Conservation (phyloP, 768 basidiomycete genomes). For the Clavaria fumosa region DNA sequence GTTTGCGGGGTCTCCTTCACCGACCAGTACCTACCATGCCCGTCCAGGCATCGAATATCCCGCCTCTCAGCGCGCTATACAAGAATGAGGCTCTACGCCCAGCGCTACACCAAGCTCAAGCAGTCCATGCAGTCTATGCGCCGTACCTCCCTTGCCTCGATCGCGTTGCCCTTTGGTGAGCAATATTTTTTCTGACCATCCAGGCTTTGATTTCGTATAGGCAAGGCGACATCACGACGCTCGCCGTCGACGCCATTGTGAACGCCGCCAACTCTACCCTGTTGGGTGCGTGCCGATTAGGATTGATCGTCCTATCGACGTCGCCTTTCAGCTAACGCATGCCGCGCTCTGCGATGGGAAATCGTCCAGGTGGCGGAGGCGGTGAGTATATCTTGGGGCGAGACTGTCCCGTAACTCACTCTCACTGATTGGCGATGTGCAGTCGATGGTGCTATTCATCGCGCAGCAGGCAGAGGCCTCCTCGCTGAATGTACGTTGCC, state of each 20-base stretch:
- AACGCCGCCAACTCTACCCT: slow-evolving; percentile 70
- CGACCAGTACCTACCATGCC: no score
- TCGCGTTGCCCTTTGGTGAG: slow-evolving; percentile 56
- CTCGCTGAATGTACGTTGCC: slow-evolving; percentile 47
- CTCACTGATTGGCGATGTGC: slow-evolving; percentile 1
- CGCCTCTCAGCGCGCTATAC: slow-evolving; percentile 42
- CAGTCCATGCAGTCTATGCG: no score
- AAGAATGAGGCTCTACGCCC: slow-evolving; percentile 24
- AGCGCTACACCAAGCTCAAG: no score
- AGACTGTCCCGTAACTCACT: background rate
- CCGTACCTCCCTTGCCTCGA: slow-evolving; percentile 31
- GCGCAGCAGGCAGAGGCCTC: slow-evolving; percentile 51
- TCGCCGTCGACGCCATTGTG: slow-evolving; percentile 61
- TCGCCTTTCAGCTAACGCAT: background rate
- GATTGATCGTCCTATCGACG: slow-evolving; percentile 13
- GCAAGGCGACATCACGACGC: slow-evolving; percentile 63
- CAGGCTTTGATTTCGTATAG: slow-evolving; percentile 20
- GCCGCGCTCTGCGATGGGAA: no score
- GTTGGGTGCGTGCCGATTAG: slow-evolving; percentile 32
- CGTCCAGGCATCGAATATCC: no score
- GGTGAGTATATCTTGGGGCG: slow-evolving; percentile 26
- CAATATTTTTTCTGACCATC: slow-evolving; percentile 5
- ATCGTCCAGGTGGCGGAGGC: slow-evolving; percentile 58
- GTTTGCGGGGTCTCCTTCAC: no score
- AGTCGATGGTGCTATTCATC: slow-evolving; percentile 79